phyloP scores from a whole-genome alignment of 345 rosid species.

The Arabidopsis suecica region DNA sequence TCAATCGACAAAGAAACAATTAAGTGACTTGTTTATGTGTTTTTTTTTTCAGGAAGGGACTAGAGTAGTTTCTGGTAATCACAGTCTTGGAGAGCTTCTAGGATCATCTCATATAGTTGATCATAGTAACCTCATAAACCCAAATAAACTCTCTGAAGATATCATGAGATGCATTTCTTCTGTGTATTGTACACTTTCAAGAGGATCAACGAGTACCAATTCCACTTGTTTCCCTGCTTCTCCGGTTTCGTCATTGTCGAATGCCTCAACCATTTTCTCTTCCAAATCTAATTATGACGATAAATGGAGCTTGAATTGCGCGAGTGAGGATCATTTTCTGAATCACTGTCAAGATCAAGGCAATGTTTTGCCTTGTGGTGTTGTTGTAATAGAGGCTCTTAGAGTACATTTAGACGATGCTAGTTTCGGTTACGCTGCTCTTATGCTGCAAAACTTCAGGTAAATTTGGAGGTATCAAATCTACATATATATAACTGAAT shows the following conservation, averaged over 20 bases:
- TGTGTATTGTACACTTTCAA: slow-evolving; percentile 74
- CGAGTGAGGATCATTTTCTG: slow-evolving; percentile 51
- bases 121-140: slow-evolving; percentile 43
- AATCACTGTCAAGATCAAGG: slow-evolving; percentile 55
- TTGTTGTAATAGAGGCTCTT: slow-evolving; percentile 59
- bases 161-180: slow-evolving; percentile 81
- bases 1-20: neutral
- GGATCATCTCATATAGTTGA: slow-evolving; percentile 51
- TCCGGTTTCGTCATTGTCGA: slow-evolving; percentile 69
- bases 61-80: slow-evolving; percentile 53
- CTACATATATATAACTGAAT: neutral
- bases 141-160: slow-evolving; percentile 77
- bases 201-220: slow-evolving; percentile 35
- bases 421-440: slow-evolving; percentile 64
- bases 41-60: slow-evolving; percentile 50
- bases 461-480: slow-evolving; percentile 26
- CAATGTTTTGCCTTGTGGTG: slow-evolving; percentile 47
- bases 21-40: neutral
- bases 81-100: slow-evolving; percentile 81
- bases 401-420: slow-evolving; percentile 62
- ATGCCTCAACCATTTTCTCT: slow-evolving; percentile 74
- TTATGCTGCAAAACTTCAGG: slow-evolving; percentile 78
- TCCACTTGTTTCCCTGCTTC: slow-evolving; percentile 55
- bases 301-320: slow-evolving; percentile 60
- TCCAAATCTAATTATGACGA: slow-evolving; percentile 61